A percentile compares a stretch with the other conserved stretches of the same genome.
These are phyloP conservation scores for Colletotrichum sp. DNA, from an alignment of 2,329 filamentous ascomycete species.

Conservation along the genomic window DNA sequence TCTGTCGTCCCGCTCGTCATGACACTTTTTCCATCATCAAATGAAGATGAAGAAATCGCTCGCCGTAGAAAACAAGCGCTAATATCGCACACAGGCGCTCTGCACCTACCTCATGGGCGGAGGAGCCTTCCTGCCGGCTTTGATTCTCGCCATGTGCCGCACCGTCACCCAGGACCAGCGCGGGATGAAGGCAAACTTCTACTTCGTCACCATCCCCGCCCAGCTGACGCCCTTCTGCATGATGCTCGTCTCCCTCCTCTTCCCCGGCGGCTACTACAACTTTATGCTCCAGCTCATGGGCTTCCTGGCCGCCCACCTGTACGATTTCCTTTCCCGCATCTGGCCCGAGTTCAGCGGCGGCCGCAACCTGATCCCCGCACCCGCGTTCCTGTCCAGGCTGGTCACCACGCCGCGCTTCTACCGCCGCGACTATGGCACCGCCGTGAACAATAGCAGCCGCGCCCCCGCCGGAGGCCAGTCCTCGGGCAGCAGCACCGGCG, in stretches of 20 bases:
- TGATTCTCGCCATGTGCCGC: slow-evolving; percentile 82
- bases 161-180: slow-evolving; percentile 87
- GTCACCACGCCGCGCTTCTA: slow-evolving; percentile 57
- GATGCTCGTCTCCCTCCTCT: slow-evolving; percentile 75
- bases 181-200: slow-evolving; percentile 75
- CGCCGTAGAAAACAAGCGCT: slow-evolving; percentile 19
- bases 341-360: slow-evolving; percentile 92
- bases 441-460: slow-evolving; percentile 40
- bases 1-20: neutral
- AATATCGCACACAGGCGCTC: slow-evolving; percentile 44
- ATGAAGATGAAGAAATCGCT: slow-evolving; percentile 11
- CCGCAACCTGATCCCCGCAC: slow-evolving; percentile 75
- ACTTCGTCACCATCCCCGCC: slow-evolving; percentile 82
- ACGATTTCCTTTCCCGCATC: slow-evolving; percentile 86
- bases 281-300: slow-evolving; percentile 74
- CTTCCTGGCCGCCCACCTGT: slow-evolving; percentile 86
- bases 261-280: slow-evolving; percentile 56
- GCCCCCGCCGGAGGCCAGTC: slow-evolving; percentile 31
- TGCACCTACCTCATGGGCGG: slow-evolving; percentile 57
- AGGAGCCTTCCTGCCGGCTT: slow-evolving; percentile 60
- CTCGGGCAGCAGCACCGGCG: slow-evolving; percentile 44
- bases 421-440: slow-evolving; percentile 66
- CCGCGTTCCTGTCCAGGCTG: slow-evolving; percentile 70
- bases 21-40: neutral
- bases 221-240: slow-evolving; percentile 83